These are phyloP conservation scores for Umbilicaria muhlenbergii DNA, from an alignment of 495 filamentous ascomycete species.

Conservation along the genomic window DNA sequence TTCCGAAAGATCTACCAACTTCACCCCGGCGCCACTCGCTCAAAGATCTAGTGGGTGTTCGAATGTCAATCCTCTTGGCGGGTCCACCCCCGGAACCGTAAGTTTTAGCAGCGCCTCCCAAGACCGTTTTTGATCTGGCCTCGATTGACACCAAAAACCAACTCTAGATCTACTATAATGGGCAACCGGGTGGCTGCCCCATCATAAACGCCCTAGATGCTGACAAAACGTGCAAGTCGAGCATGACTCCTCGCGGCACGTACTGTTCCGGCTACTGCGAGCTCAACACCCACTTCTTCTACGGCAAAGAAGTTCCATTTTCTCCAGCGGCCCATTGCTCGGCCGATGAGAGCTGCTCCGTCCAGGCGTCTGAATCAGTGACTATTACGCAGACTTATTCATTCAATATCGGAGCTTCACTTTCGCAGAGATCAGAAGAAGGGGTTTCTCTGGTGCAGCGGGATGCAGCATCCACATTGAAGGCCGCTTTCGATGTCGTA, in stretches of 20 bases:
- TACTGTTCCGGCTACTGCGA: not conserved
- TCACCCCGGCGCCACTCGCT: too few relatives aligned
- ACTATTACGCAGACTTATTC: not conserved
- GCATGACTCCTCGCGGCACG: not conserved
- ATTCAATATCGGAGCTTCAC: not conserved
- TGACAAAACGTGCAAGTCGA: not conserved
- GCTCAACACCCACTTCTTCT: not conserved
- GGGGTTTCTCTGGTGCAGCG: too few relatives aligned
- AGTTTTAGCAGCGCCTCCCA: too few relatives aligned
- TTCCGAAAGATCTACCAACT: too few relatives aligned
- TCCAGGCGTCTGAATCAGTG: not conserved
- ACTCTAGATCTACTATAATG: not conserved
- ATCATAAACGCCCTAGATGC: not conserved
- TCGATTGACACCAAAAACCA: too few relatives aligned
- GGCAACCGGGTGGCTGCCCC: not conserved
- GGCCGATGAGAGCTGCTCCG: not conserved
- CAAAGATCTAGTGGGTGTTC: too few relatives aligned
- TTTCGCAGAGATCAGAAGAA: too few relatives aligned
- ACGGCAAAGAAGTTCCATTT: not conserved
- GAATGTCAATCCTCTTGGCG: too few relatives aligned
- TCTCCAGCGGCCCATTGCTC: not conserved
- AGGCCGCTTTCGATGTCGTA: too few relatives aligned
- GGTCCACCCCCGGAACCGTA: too few relatives aligned
- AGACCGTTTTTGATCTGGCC: too few relatives aligned
- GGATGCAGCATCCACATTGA: too few relatives aligned